A percentile compares a stretch with the other conserved stretches of the same genome.
Evolutionary conservation across 2,329 filamentous ascomycete species (phyloP).

Genomic region (Epicoccum nigrum): DNA sequence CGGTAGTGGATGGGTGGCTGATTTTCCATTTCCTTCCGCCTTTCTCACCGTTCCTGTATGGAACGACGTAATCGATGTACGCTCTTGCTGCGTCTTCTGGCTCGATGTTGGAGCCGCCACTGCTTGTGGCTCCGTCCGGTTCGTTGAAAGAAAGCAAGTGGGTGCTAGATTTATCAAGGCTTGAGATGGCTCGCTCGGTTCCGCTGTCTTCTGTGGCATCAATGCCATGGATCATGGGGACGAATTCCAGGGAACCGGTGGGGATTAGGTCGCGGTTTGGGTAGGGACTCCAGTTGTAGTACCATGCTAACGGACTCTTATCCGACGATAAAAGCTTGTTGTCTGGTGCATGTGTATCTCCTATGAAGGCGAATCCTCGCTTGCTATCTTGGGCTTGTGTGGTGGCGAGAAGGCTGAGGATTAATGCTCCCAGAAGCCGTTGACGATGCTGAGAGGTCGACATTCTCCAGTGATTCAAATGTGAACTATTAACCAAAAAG

Average conservation of each 20-base stretch:
- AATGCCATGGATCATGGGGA: constrained; percentile 80
- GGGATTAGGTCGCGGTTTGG: constrained; percentile 60
- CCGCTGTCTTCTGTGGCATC: constrained; percentile 48
- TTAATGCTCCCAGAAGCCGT: constrained; percentile 2
- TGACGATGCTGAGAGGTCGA: constrained; percentile 1
- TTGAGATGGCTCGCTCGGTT: constrained; percentile 65
- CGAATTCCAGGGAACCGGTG: constrained; percentile 67
- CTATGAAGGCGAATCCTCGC: constrained; percentile 75
- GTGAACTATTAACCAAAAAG: neutral
- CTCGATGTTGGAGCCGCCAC: constrained; percentile 68
- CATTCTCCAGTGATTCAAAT: neutral
- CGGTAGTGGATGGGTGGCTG: constrained; percentile 73
- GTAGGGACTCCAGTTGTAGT: constrained; percentile 76
- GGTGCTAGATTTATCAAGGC: constrained; percentile 64
- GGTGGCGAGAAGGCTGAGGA: constrained; percentile 19
- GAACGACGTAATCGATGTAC: constrained; percentile 76
- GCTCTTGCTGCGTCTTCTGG: constrained; percentile 68
- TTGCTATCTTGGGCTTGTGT: constrained; percentile 58
- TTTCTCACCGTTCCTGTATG: constrained; percentile 62
- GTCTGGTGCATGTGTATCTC: constrained; percentile 58
- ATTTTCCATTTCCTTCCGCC: constrained; percentile 62
- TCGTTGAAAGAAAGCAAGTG: constrained; percentile 81
- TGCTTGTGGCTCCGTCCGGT: constrained; percentile 65
- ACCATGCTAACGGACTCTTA: constrained; percentile 74
- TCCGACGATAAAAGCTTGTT: constrained; percentile 70